phyloP scores from a whole-genome alignment of 495 filamentous ascomycete genomes.

The Diplogelasinospora grovesii region DNA sequence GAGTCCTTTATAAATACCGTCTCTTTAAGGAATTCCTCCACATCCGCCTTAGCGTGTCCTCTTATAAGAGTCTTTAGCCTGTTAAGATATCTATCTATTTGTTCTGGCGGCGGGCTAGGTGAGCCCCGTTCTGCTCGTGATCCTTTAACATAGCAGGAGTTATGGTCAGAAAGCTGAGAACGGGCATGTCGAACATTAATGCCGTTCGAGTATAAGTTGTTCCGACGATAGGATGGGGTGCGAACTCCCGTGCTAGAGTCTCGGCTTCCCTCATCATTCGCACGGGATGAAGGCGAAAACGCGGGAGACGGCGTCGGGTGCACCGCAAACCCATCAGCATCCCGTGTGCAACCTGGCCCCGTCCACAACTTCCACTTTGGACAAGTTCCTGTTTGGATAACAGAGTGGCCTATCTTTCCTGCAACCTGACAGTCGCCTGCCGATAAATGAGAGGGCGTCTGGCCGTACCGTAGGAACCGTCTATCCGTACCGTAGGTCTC shows the following conservation, averaged over 20 bases:
- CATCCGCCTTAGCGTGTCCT: slow-evolving; percentile 5
- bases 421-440: too few relatives aligned
- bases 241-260: slow-evolving; percentile 10
- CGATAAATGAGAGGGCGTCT: too few relatives aligned
- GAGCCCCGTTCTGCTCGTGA: slow-evolving; percentile 13
- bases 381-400: too few relatives aligned
- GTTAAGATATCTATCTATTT: slow-evolving; percentile 9
- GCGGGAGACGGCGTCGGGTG: slow-evolving; percentile 20
- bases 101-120: slow-evolving; percentile 10
- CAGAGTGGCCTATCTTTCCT: too few relatives aligned
- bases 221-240: slow-evolving; percentile 11
- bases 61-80: background rate
- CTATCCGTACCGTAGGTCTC: too few relatives aligned
- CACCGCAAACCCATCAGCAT: slow-evolving; percentile 20
- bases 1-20: slow-evolving; percentile 4
- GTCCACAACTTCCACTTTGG: too few relatives aligned
- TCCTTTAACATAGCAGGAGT: slow-evolving; percentile 8
- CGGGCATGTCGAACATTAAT: slow-evolving; percentile 9
- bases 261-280: slow-evolving; percentile 7
- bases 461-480: too few relatives aligned
- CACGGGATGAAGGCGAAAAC: slow-evolving; percentile 13
- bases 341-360: slow-evolving; percentile 19
- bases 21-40: slow-evolving; percentile 6
- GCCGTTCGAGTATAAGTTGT: slow-evolving; percentile 14
- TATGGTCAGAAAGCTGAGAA: slow-evolving; percentile 10